Evolutionary conservation across 306 rosid genomes (phyloP).

Genomic region (Datisca glomerata): DNA sequence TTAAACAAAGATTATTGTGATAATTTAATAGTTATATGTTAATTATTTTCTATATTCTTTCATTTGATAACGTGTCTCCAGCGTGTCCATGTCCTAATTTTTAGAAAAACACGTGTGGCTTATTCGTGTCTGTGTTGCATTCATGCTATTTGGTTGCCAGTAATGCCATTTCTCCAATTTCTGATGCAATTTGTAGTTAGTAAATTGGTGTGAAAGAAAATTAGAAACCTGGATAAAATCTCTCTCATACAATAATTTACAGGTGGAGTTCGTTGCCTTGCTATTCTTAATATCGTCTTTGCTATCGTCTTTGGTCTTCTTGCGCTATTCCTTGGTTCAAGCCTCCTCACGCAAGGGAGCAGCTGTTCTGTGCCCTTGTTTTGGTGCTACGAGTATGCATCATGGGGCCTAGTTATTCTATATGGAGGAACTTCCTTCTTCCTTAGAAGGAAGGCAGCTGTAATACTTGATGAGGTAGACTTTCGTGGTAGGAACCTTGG

Average conservation of each 20-base stretch:
- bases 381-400: slow-evolving; percentile 81
- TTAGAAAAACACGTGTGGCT: no score
- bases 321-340: slow-evolving; percentile 89
- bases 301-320: slow-evolving; percentile 79
- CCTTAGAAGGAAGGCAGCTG: slow-evolving; percentile 63
- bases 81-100: no score
- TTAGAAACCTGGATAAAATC: no score
- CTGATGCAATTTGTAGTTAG: no score
- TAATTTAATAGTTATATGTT: no score
- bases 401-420: slow-evolving; percentile 74
- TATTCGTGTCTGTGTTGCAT: no score
- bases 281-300: slow-evolving; percentile 62
- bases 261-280: slow-evolving; percentile 94
- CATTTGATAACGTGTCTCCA: no score
- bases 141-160: no score
- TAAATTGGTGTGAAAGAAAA: no score
- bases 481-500: slow-evolving; percentile 52
- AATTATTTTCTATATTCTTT: no score
- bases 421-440: slow-evolving; percentile 82
- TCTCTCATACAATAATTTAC: slow-evolving; percentile 17
- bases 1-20: no score
- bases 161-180: no score
- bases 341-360: slow-evolving; percentile 75
- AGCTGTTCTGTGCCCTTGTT: slow-evolving; percentile 78
- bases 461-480: slow-evolving; percentile 60